A percentile compares a stretch with the other conserved stretches of the same genome.
Conservation (phyloP, 2,329 filamentous ascomycete genomes). For the Thermothelomyces thermophilus region DNA sequence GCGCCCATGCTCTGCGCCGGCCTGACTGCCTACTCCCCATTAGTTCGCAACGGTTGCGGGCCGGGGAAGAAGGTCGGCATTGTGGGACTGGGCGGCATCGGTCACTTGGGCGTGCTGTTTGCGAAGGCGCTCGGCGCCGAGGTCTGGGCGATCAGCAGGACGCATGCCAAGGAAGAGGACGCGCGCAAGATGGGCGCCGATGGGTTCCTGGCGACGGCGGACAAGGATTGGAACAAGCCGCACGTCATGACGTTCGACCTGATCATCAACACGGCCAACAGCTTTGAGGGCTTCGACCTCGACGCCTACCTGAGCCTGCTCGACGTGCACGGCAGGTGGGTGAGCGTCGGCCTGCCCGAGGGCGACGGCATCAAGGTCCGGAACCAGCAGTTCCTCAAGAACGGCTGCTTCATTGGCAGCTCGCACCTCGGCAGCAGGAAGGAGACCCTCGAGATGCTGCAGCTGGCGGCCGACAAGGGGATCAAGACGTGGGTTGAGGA, state of each 20-base stretch:
- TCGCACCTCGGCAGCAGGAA: slow-evolving; percentile 64
- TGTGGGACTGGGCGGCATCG: slow-evolving; percentile 65
- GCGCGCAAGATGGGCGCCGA: slow-evolving; percentile 53
- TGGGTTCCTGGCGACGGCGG: slow-evolving; percentile 52
- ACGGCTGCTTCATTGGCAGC: slow-evolving; percentile 66
- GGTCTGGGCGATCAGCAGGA: slow-evolving; percentile 55
- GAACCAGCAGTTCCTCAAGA: slow-evolving; percentile 67
- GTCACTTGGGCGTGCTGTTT: slow-evolving; percentile 65
- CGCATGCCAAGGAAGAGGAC: slow-evolving; percentile 54
- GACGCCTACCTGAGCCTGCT: slow-evolving; percentile 68
- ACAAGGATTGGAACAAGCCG: slow-evolving; percentile 50
- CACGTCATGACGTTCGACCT: slow-evolving; percentile 64
- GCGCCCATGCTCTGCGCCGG: slow-evolving; percentile 83
- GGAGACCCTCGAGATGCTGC: slow-evolving; percentile 66
- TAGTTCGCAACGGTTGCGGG: slow-evolving; percentile 67
- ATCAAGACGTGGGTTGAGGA: slow-evolving; percentile 66
- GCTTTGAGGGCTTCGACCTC: slow-evolving; percentile 61
- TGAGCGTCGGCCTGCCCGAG: slow-evolving; percentile 74
- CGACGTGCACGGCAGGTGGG: slow-evolving; percentile 75
- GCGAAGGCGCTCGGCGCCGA: slow-evolving; percentile 60
- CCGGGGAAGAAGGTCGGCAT: slow-evolving; percentile 75
- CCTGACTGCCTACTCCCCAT: slow-evolving; percentile 70
- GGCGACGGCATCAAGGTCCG: slow-evolving; percentile 64
- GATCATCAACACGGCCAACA: slow-evolving; percentile 68
- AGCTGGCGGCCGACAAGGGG: slow-evolving; percentile 62